phyloP scores from a whole-genome alignment of 345 rosid genomes.

The Laguncularia racemosa region DNA sequence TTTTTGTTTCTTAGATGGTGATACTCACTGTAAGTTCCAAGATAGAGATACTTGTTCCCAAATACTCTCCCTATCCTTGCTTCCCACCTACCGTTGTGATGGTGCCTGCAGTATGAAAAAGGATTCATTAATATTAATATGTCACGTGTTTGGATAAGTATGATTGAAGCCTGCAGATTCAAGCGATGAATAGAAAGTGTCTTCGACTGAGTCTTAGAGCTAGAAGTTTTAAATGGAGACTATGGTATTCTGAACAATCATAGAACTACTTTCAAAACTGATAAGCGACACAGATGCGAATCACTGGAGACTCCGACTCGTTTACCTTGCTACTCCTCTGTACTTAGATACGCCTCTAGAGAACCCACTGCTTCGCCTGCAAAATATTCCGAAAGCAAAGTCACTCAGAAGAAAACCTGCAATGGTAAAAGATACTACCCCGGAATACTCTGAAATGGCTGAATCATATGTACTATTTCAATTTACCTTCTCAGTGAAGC shows the following conservation, averaged over 20 bases:
- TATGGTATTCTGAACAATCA: too few relatives aligned
- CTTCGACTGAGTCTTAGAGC: too few relatives aligned
- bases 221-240: too few relatives aligned
- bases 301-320: not conserved
- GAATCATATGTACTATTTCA: too few relatives aligned
- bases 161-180: too few relatives aligned
- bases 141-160: too few relatives aligned
- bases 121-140: too few relatives aligned
- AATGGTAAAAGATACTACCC: too few relatives aligned
- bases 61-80: constrained; percentile 70
- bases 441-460: too few relatives aligned
- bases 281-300: not conserved
- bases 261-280: too few relatives aligned
- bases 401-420: not conserved
- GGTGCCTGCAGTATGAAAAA: constrained; percentile 41
- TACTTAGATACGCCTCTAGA: constrained; percentile 68
- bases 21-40: constrained; percentile 59
- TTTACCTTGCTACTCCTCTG: constrained; percentile 64
- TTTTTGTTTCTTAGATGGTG: too few relatives aligned
- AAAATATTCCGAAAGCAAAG: not conserved
- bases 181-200: too few relatives aligned
- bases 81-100: constrained; percentile 73
- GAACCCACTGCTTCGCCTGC: constrained; percentile 66
- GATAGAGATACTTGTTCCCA: constrained; percentile 65
- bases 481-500: constrained; percentile 55